Evolutionary conservation across 2,329 filamentous ascomycete genomes (phyloP), one percentile per base, ranked within the genome.

Genomic region (Aspergillus sp.): DNA sequence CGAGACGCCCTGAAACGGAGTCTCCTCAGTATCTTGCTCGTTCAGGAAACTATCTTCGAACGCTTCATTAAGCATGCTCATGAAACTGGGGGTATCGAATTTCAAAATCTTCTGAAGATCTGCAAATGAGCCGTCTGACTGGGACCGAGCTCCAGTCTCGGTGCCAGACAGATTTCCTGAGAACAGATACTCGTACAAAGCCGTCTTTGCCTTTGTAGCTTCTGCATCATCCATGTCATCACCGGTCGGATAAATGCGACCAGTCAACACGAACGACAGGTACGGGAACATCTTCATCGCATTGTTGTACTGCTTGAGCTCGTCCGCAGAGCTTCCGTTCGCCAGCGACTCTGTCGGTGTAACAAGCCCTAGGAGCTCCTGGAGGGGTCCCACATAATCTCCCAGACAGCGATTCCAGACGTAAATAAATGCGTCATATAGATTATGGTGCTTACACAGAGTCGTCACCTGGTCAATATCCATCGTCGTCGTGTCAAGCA

Each of bases 41-140:
- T 99, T 99, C 50, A 99, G 76, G 62, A 96, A 99, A 0, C 86
- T 80, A 65, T 99, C 93, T 68, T 99, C 94, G 62, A 99, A 99
- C 1, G 93, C 94, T 71, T 99, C 95, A 61, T 99, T 99, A 38
- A 99, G 76, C 62, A 93, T 90, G 68, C 92, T 97, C 74, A 99
- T 82, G 61, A 97, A 95, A 69, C 90, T 96, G 1, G 91, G 84
- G 0, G 92, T 86, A 69, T 97, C 91, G 60, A 95, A 96, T 56
- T 89, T 86, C 43, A 99, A 80, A 45, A 99, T 85, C 60, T 90
- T 82, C 40, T 88, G 84, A 14, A 99, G 79, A 64, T 95, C 93
- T 0, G 90, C 88, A 65, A 96, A 97, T 0, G 89, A 85, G 0
- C 88, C 87, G 61, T 93, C 86, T 4, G 81, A 79, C 69, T 50